Conservation (phyloP, 2,329 filamentous ascomycete species). For the Huntiella decipiens region DNA sequence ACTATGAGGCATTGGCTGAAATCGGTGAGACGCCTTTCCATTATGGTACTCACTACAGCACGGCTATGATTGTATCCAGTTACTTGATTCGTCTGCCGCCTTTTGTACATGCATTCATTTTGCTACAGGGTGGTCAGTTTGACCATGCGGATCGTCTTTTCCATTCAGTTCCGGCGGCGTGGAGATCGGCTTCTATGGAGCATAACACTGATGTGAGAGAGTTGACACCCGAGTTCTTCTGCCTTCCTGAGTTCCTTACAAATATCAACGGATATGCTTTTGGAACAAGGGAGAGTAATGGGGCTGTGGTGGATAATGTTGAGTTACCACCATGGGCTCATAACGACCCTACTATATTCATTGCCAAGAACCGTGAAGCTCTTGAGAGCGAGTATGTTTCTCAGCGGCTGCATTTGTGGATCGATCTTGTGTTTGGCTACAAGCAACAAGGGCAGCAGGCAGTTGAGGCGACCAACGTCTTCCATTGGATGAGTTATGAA, state of each 20-base stretch:
- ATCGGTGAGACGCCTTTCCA: slow-evolving; percentile 90
- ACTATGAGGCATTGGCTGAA: slow-evolving; percentile 74
- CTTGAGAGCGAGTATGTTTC: slow-evolving; percentile 87
- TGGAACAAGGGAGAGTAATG: slow-evolving; percentile 64
- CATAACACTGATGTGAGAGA: slow-evolving; percentile 93
- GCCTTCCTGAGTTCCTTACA: slow-evolving; percentile 81
- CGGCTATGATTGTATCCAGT: slow-evolving; percentile 94
- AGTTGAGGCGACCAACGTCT: slow-evolving; percentile 81
- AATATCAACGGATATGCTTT: slow-evolving; percentile 94
- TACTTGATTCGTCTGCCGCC: slow-evolving; percentile 90
- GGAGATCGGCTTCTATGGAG: slow-evolving; percentile 72
- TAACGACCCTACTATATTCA: slow-evolving; percentile 86
- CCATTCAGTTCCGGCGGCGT: slow-evolving; percentile 78
- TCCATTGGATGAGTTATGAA: slow-evolving; percentile 87
- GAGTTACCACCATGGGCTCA: slow-evolving; percentile 92
- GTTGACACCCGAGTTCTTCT: slow-evolving; percentile 93
- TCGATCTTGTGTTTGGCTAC: slow-evolving; percentile 82
- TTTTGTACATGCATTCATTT: slow-evolving; percentile 85
- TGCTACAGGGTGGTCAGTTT: slow-evolving; percentile 88
- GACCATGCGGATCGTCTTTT: slow-evolving; percentile 93
- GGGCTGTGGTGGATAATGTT: slow-evolving; percentile 65
- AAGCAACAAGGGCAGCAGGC: slow-evolving; percentile 90
- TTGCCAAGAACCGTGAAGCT: slow-evolving; percentile 87
- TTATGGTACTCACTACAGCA: slow-evolving; percentile 96
- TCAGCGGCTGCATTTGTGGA: slow-evolving; percentile 79